Evolutionary conservation across 805 yeast genomes (phyloP).

Genomic region (Starmerella geochares): DNA sequence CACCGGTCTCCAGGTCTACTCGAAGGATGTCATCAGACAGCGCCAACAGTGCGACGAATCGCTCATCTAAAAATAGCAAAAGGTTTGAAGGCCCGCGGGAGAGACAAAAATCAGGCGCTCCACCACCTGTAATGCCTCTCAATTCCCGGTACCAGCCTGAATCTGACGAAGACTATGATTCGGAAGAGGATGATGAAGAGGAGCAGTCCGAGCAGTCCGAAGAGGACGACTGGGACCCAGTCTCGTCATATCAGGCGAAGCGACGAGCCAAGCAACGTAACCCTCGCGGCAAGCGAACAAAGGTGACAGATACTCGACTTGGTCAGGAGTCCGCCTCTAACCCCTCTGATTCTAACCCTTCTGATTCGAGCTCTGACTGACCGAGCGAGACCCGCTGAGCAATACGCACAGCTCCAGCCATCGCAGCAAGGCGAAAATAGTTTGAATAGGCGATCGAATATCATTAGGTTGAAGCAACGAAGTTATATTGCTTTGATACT

Average conservation of each 20-base stretch:
- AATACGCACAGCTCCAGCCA: no score
- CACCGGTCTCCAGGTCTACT: background rate
- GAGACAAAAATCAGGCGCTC: conserved; percentile 4
- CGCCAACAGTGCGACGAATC: background rate
- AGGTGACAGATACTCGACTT: no score
- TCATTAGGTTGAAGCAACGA: no score
- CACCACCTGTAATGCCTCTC: conserved; percentile 15
- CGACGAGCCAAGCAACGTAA: background rate
- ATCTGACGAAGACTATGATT: background rate
- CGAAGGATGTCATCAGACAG: background rate
- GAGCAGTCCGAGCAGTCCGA: background rate
- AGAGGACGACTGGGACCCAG: background rate
- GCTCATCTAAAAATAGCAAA: no score
- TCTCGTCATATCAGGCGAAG: background rate
- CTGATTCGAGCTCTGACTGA: background rate
- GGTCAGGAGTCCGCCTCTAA: no score
- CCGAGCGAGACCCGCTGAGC: background rate
- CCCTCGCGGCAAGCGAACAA: background rate
- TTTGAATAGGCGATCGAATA: no score
- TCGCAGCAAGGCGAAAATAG: background rate
- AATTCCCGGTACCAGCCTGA: background rate
- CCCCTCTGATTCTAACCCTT: no score
- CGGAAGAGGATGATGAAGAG: background rate
- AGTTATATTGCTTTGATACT: no score
- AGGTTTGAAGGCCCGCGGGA: background rate